A percentile compares a stretch with the other conserved stretches of the same genome.
These are phyloP conservation scores for Mortierella sp. DNA, from an alignment of 371 early-diverging fungal species.

Conservation along the genomic window DNA sequence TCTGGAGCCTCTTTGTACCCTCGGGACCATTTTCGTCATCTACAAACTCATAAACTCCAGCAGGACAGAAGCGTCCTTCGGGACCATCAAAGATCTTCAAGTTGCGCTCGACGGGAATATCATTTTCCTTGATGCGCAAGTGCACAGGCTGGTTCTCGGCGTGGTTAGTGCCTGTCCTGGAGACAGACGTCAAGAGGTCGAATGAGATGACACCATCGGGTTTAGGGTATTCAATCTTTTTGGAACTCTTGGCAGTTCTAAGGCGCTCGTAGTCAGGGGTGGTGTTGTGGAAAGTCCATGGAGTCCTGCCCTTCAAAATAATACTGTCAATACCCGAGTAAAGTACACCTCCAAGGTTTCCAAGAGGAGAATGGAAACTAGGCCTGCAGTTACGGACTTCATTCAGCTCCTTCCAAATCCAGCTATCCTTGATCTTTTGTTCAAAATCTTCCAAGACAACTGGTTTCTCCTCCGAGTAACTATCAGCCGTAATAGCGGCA, in stretches of 20 bases:
- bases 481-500: constrained; percentile 69
- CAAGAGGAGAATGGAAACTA: constrained; percentile 92
- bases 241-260: constrained; percentile 74
- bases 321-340: constrained; percentile 94
- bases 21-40: constrained; percentile 87
- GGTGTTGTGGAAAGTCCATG: constrained; percentile 95
- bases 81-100: constrained; percentile 93
- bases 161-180: constrained; percentile 96
- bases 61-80: constrained; percentile 98
- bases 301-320: constrained; percentile 89
- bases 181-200: constrained; percentile 93
- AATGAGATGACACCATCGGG: constrained; percentile 97
- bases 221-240: constrained; percentile 97
- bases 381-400: constrained; percentile 95
- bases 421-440: constrained; percentile 83
- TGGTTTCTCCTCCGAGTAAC: constrained; percentile 59
- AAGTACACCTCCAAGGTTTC: constrained; percentile 88
- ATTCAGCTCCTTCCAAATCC: constrained; percentile 94
- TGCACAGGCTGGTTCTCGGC: constrained; percentile 97
- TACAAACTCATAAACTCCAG: constrained; percentile 98
- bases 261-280: constrained; percentile 88
- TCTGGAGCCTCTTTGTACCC: constrained; percentile 94
- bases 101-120: constrained; percentile 86
- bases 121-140: constrained; percentile 79
- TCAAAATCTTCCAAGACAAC: constrained; percentile 85